Conservation (phyloP, 305 asterid species). For the Fraxinus greggii region DNA sequence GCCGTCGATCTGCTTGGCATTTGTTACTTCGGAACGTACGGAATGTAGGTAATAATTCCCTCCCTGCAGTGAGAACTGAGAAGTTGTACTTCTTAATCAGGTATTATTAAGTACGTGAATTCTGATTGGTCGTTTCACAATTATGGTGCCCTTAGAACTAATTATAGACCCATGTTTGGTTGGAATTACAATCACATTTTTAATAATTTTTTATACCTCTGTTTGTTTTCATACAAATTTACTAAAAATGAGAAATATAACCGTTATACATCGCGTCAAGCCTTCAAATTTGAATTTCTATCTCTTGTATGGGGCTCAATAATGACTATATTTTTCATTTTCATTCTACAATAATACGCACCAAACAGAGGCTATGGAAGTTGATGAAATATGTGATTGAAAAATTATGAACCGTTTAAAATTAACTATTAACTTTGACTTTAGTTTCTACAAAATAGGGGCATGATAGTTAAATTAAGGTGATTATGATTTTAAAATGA, state of each 20-base stretch:
- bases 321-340: no score
- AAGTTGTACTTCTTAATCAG: neutral
- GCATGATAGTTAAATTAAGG: neutral
- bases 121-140: neutral
- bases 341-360: no score
- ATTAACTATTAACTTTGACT: no score
- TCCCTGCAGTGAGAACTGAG: neutral
- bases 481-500: no score
- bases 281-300: no score
- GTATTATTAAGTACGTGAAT: neutral
- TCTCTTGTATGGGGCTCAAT: no score
- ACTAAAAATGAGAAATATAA: no score
- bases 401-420: neutral
- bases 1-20: constrained; percentile 24
- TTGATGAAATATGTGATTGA: no score
- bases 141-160: neutral
- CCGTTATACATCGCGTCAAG: no score
- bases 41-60: neutral
- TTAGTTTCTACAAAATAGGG: neutral
- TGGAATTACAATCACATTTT: neutral
- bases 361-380: no score
- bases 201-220: no score
- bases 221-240: no score
- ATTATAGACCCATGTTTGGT: neutral
- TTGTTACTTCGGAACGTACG: neutral